phyloP scores from a whole-genome alignment of 2,329 filamentous ascomycete genomes.

The Pestalotiopsis sp. region DNA sequence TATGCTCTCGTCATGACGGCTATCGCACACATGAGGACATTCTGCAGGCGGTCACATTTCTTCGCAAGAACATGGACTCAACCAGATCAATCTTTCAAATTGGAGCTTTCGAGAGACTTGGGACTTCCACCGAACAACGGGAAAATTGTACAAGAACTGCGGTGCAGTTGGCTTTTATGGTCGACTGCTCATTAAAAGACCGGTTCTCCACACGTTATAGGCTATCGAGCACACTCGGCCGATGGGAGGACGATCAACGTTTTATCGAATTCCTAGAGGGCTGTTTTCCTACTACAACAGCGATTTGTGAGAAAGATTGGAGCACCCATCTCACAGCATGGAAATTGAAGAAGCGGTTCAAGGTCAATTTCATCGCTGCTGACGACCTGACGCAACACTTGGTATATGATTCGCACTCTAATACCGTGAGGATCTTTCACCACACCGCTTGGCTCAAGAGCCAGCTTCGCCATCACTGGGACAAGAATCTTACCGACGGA shows the following conservation, averaged over 20 bases:
- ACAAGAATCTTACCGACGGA: not conserved
- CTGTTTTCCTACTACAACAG: not conserved
- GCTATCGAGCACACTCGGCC: not conserved
- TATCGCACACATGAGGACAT: not conserved
- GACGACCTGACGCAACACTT: not conserved
- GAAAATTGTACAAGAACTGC: not conserved
- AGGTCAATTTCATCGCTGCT: not conserved
- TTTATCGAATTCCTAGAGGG: not conserved
- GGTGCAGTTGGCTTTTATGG: not conserved
- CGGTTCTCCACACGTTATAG: not conserved
- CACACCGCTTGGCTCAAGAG: not conserved
- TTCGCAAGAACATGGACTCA: not conserved
- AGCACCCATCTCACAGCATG: not conserved
- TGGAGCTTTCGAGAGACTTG: rapidly evolving
- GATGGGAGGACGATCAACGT: not conserved
- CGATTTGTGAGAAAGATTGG: not conserved
- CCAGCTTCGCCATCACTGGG: not conserved
- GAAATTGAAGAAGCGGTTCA: not conserved
- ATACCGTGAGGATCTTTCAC: not conserved
- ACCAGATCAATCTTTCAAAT: not conserved
- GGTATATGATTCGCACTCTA: not conserved
- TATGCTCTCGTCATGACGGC: not conserved
- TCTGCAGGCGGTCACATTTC: not conserved
- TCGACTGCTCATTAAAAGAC: not conserved
- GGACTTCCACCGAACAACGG: not conserved